Evolutionary conservation across 208 protist genomes (phyloP).

Genomic region (Spongospora subterranea): DNA sequence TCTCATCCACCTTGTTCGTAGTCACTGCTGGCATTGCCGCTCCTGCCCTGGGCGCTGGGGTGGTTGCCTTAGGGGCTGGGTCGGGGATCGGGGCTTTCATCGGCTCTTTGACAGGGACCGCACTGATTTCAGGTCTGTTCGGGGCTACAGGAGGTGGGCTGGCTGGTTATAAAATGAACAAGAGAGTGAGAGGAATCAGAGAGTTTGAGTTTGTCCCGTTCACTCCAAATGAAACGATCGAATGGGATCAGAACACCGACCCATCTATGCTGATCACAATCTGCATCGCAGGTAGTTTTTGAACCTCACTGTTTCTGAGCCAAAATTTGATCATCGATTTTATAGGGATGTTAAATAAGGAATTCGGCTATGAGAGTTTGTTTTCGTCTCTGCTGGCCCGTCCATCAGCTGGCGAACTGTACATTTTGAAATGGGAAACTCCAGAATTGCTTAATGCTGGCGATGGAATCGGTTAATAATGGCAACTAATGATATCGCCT

Average conservation of each 20-base stretch:
- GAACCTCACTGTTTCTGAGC: not conserved
- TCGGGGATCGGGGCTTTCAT: constrained; percentile 21
- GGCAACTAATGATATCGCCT: too few species aligned
- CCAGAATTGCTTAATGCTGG: not conserved
- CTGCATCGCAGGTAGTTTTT: not conserved
- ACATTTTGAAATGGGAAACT: constrained; percentile 40
- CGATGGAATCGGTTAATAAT: not conserved
- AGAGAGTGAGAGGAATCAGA: not conserved
- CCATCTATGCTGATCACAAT: constrained; percentile 28
- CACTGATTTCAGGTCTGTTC: constrained; percentile 3
- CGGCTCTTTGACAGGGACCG: not conserved
- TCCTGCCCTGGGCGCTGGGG: constrained; percentile 1
- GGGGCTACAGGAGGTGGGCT: constrained; percentile 39
- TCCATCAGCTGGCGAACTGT: not conserved
- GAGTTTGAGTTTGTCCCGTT: constrained; percentile 42
- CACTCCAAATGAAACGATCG: not conserved
- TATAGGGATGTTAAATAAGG: not conserved
- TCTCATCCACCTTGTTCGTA: constrained; percentile 32
- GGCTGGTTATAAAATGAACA: constrained; percentile 53
- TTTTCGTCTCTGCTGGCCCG: not conserved
- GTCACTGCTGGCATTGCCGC: constrained; percentile 27
- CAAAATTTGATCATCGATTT: not conserved
- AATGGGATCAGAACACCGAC: too few species aligned
- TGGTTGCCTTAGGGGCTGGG: not conserved
- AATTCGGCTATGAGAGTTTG: not conserved